A percentile compares a stretch with the other conserved stretches of the same genome.
These are phyloP conservation scores for Berkeleyomyces rouxiae DNA, from an alignment of 2,329 filamentous ascomycete genomes.

Conservation along the genomic window DNA sequence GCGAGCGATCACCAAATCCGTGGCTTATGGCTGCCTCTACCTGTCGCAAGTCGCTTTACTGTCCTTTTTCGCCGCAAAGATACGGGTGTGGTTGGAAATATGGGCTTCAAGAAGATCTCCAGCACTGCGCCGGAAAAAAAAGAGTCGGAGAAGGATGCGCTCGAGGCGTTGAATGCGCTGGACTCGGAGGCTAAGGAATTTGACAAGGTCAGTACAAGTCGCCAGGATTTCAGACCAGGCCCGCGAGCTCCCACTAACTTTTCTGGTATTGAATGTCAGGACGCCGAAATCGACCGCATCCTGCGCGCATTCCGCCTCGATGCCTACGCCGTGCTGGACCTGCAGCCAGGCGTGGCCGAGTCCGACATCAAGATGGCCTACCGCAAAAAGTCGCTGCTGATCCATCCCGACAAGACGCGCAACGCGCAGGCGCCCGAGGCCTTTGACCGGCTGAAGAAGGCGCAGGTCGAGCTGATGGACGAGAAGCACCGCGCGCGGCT, in stretches of 20 bases:
- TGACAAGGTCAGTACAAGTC: conserved; percentile 47
- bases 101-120: conserved; percentile 14
- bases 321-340: conserved; percentile 80
- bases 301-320: conserved; percentile 69
- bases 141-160: conserved; percentile 35
- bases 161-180: conserved; percentile 60
- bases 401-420: conserved; percentile 94
- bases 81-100: background rate
- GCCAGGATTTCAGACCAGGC: background rate
- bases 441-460: conserved; percentile 92
- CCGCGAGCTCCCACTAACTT: background rate
- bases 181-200: conserved; percentile 80
- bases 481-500: conserved; percentile 77
- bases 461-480: conserved; percentile 78
- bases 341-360: conserved; percentile 87
- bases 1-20: background rate
- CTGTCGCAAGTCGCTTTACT: background rate
- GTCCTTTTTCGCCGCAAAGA: background rate
- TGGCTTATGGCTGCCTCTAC: no score
- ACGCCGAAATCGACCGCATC: conserved; percentile 91
- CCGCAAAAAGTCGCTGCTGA: conserved; percentile 94
- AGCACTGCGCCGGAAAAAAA: conserved; percentile 21
- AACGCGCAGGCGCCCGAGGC: conserved; percentile 85
- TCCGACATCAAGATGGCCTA: conserved; percentile 91
- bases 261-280: conserved; percentile 31